Evolutionary conservation across 73 alveolate genomes (phyloP).

Genomic region (Paramecium sexaurelia): DNA sequence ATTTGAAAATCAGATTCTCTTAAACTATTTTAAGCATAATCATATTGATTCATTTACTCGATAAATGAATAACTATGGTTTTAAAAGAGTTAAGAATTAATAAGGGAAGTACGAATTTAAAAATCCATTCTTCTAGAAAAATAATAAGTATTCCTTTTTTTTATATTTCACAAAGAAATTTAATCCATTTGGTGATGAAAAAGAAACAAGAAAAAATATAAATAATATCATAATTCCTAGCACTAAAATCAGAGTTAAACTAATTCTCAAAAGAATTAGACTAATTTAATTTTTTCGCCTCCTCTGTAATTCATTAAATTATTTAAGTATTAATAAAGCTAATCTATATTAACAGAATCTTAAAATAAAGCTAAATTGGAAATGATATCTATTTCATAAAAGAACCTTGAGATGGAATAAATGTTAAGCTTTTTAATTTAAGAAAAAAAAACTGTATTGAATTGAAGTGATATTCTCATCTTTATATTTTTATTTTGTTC

Average conservation of each 20-base stretch:
- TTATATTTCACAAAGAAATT: background rate
- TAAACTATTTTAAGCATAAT: constrained; percentile 22
- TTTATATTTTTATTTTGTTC: background rate
- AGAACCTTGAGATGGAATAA: background rate
- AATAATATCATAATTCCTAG: background rate
- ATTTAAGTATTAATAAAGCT: background rate
- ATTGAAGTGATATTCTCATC: background rate
- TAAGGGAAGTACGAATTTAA: background rate
- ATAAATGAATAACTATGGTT: constrained; percentile 44
- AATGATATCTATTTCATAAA: background rate
- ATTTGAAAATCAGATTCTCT: background rate
- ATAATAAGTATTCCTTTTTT: background rate
- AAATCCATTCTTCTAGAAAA: background rate
- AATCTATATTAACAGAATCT: background rate
- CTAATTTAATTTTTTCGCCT: constrained; percentile 34
- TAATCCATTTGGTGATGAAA: background rate
- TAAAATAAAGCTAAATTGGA: background rate
- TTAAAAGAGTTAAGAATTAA: background rate
- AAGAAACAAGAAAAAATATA: background rate
- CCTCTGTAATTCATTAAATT: background rate
- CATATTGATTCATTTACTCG: constrained; percentile 10
- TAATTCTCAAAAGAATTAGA: constrained; percentile 16
- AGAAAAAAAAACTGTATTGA: background rate
- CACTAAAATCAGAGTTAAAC: background rate
- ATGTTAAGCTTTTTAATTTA: background rate